Percentiles rank a stretch among this genome's conserved stretches.
Conservation (phyloP, 441 rosid genomes). For the Erodium moschatum region DNA sequence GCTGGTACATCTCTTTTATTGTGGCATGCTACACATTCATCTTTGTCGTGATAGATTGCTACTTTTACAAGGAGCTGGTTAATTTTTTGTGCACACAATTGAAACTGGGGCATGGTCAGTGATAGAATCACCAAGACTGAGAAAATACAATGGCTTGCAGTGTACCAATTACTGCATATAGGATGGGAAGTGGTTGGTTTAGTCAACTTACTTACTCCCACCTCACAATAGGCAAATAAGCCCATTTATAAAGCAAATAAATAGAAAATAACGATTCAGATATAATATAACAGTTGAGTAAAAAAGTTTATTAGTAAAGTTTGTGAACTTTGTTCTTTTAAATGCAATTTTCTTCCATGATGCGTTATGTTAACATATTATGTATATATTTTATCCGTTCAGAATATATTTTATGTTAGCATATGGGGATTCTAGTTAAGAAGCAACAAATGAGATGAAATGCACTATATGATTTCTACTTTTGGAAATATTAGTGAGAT, state of each 20-base stretch:
- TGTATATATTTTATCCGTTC: neutral
- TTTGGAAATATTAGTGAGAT: no score
- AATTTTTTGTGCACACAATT: neutral
- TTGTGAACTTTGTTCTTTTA: neutral
- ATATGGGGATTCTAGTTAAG: neutral
- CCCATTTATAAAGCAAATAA: neutral
- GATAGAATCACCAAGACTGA: neutral
- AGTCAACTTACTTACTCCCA: neutral
- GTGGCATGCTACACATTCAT: conserved; percentile 1
- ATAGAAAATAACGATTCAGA: neutral
- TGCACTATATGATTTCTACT: neutral
- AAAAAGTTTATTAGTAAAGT: neutral
- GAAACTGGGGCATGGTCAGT: neutral
- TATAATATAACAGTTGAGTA: neutral
- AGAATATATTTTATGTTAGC: neutral
- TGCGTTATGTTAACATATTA: neutral
- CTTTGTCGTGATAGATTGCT: conserved; percentile 7
- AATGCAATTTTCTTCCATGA: neutral
- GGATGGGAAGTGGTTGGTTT: neutral
- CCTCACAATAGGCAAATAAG: neutral
- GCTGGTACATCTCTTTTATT: conserved; percentile 49
- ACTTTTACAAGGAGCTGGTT: neutral
- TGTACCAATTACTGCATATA: neutral
- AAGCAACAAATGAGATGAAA: neutral
- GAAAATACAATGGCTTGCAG: neutral